Base-by-base conservation (phyloP, 768 basidiomycete genomes). In the Tylopilus plumbeoviolaceoides region DNA sequence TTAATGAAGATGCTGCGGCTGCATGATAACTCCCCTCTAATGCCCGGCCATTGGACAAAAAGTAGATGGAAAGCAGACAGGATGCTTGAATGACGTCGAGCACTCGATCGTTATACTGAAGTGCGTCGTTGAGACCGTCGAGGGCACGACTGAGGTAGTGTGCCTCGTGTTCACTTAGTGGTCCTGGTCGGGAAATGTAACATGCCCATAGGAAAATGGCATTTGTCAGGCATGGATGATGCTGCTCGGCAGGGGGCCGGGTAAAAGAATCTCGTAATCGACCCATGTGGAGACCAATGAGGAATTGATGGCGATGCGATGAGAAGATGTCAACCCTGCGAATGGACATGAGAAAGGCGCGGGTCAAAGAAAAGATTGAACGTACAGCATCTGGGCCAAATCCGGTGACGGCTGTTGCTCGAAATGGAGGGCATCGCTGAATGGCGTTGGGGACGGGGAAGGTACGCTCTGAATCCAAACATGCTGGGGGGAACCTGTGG, bases 191-290 rank as follows among this genome's bases (percentile, higher is more conserved):
- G 10, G 89, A 88, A 38, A 91, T 77, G 64, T 85, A 88, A 66
- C 88, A 91, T 2, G 87, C 85, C 85, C 89, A 90, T 7, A 91
- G 79, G 64, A 84, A 91, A 62, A 91, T 84, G 55, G 88, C 78
- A 63, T 90, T 88, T 76, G 90, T 81, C 14, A 92, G 77, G 49
- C 78, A 81, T 9, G 89, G 84, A 61, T 91, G 89, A 18, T 82
- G 82, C 50, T 86, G 87, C 52, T 87, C 82, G 44, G 77, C 59
- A 5, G 65, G 49, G 15, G 84, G 78, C 6, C 75, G 72, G 41
- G 70, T 72, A 39, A 90, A 71, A 31, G 82, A 82, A 44, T 85
- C 83, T 30, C 83, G 74, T 44, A 91, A 72, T 43, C 78, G 78
- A 17, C 79, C 82, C 65, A 84, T 81, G 66, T 89, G 78, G 50